Conservation (phyloP, 176 grass and related monocot species). For the Tillandsia leiboldiana region DNA sequence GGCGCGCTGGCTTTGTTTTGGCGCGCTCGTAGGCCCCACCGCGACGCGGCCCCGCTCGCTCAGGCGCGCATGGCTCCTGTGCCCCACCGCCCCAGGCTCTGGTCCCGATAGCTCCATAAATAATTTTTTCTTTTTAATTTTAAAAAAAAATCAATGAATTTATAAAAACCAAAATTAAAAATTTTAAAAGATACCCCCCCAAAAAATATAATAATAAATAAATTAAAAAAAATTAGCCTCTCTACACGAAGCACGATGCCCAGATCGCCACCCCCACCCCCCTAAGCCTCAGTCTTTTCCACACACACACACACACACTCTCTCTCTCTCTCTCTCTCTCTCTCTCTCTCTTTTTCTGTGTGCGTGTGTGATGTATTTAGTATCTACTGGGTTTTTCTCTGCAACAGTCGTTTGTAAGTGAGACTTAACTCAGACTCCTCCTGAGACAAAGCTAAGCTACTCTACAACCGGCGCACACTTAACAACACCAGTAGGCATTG, state of each 20-base stretch:
- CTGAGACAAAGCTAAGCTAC: not conserved
- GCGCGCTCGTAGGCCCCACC: not conserved
- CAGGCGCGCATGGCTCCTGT: not conserved
- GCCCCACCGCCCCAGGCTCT: slow-evolving; percentile 17
- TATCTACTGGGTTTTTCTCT: not conserved
- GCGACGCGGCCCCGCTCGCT: not conserved
- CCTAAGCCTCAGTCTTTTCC: slow-evolving; percentile 10
- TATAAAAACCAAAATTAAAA: too few relatives aligned
- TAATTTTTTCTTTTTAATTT: too few relatives aligned
- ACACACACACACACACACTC: slow-evolving; percentile 1
- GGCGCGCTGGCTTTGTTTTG: too few relatives aligned
- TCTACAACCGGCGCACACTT: not conserved
- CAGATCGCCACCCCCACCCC: not conserved
- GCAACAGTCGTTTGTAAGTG: not conserved
- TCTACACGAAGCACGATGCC: slow-evolving; percentile 34
- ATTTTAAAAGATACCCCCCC: not conserved
- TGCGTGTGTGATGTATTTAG: not conserved
- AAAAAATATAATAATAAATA: too few relatives aligned
- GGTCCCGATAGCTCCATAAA: too few relatives aligned
- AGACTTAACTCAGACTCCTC: slow-evolving; percentile 2
- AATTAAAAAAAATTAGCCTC: slow-evolving; percentile 21
- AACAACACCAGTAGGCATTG: too few relatives aligned
- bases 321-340: not conserved
- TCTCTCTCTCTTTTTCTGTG: not conserved
- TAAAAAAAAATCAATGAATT: too few relatives aligned